Evolutionary conservation across 495 filamentous ascomycete species (phyloP).

Genomic region (Tuber calosporum): DNA sequence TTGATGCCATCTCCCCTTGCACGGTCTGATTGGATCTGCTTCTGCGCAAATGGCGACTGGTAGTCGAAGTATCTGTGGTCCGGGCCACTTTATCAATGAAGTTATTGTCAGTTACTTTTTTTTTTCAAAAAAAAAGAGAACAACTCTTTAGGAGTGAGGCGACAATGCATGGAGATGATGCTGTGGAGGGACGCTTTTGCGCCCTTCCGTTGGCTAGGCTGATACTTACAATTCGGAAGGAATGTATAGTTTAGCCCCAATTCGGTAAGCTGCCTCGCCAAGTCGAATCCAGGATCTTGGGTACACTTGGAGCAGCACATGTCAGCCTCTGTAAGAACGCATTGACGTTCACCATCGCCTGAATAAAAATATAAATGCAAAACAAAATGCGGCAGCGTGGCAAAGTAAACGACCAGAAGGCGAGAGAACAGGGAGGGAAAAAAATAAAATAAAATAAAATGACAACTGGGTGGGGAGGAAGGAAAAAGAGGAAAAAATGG

Average conservation of each 20-base stretch:
- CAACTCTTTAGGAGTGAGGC: neutral
- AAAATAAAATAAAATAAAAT: no score
- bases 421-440: neutral
- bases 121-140: no score
- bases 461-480: conserved; percentile 14
- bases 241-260: conserved; percentile 31
- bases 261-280: conserved; percentile 35
- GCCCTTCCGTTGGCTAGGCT: conserved; percentile 3
- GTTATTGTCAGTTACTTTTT: neutral
- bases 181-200: neutral
- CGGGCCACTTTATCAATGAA: conserved; percentile 19
- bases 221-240: conserved; percentile 34
- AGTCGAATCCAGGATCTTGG: conserved; percentile 31
- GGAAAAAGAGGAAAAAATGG: neutral
- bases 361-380: conserved; percentile 16
- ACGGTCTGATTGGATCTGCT: conserved; percentile 25
- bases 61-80: conserved; percentile 30
- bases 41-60: conserved; percentile 24
- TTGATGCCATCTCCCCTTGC: conserved; percentile 26
- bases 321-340: conserved; percentile 30
- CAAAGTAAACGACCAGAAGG: conserved; percentile 9
- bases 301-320: conserved; percentile 37
- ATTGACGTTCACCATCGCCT: conserved; percentile 23
- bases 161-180: neutral
- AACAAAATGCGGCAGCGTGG: conserved; percentile 6